Evolutionary conservation across 768 basidiomycete genomes (phyloP).

Genomic region (Hericium rajendrae): DNA sequence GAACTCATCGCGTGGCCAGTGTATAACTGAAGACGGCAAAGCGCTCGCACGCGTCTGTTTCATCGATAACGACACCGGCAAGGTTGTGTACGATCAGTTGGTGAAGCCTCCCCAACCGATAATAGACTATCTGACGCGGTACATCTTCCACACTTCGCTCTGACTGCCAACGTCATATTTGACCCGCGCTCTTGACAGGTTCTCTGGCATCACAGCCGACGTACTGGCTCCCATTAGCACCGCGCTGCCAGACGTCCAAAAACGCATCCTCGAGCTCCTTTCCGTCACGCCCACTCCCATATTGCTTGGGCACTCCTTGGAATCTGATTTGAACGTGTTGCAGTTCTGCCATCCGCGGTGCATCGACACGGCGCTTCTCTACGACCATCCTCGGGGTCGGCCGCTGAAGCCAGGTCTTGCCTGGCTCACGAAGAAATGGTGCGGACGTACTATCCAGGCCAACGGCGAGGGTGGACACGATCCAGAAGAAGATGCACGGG

Average conservation of each 20-base stretch:
- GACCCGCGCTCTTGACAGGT: constrained; percentile 36
- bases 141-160: constrained; percentile 9
- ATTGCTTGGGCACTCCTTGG: constrained; percentile 90
- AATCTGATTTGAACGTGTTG: constrained; percentile 86
- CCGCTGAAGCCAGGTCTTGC: constrained; percentile 92
- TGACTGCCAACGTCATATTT: not conserved
- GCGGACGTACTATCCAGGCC: constrained; percentile 80
- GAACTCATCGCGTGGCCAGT: constrained; percentile 35
- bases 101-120: constrained; percentile 84
- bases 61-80: constrained; percentile 64
- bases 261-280: constrained; percentile 53
- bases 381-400: constrained; percentile 87
- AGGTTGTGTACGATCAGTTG: constrained; percentile 78
- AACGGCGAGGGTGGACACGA: constrained; percentile 83
- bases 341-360: constrained; percentile 79
- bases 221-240: constrained; percentile 62
- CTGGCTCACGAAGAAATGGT: constrained; percentile 96
- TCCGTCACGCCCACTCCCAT: constrained; percentile 55
- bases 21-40: constrained; percentile 81
- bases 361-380: constrained; percentile 86
- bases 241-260: constrained; percentile 71
- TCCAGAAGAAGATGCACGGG: constrained; percentile 88
- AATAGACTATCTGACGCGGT: constrained; percentile 89
- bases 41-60: constrained; percentile 81
- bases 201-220: constrained; percentile 87